Evolutionary conservation across 2,329 filamentous ascomycete species (phyloP).

Genomic region (Escovopsis sp.): DNA sequence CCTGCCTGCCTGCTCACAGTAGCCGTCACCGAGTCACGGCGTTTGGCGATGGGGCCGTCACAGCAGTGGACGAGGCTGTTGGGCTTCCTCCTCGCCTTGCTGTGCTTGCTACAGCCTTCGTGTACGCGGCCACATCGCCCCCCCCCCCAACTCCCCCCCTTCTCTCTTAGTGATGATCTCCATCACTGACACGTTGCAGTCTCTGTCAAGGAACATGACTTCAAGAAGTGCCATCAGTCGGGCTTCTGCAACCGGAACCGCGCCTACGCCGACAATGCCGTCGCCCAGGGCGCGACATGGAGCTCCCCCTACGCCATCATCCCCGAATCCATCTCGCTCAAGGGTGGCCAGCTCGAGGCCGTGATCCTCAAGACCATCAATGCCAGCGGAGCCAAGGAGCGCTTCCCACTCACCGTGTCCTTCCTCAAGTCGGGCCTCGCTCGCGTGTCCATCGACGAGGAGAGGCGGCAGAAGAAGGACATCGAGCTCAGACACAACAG

Average conservation of each 20-base stretch:
- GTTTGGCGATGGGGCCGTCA: slow-evolving; percentile 32
- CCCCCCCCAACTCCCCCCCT: slow-evolving; percentile 3
- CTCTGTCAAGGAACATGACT: slow-evolving; percentile 86
- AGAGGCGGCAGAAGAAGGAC: slow-evolving; percentile 74
- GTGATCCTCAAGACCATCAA: slow-evolving; percentile 67
- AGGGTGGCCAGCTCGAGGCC: slow-evolving; percentile 65
- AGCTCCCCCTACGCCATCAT: slow-evolving; percentile 66
- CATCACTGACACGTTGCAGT: slow-evolving; percentile 28
- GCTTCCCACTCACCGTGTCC: slow-evolving; percentile 68
- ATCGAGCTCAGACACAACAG: slow-evolving; percentile 80
- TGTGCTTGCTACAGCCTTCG: slow-evolving; percentile 46
- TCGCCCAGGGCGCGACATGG: slow-evolving; percentile 51
- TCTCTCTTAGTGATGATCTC: slow-evolving; percentile 4
- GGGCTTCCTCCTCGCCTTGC: slow-evolving; percentile 41
- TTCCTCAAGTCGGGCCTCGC: slow-evolving; percentile 84
- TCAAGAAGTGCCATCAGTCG: slow-evolving; percentile 91
- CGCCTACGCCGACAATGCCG: slow-evolving; percentile 66
- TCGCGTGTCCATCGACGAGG: slow-evolving; percentile 79
- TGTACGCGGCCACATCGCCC: slow-evolving; percentile 29
- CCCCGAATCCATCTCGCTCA: slow-evolving; percentile 56
- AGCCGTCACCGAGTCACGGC: slow-evolving; percentile 30
- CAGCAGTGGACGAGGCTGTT: slow-evolving; percentile 50
- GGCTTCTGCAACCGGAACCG: slow-evolving; percentile 96
- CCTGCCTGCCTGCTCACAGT: slow-evolving; percentile 4
- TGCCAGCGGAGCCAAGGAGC: slow-evolving; percentile 47